phyloP scores from a whole-genome alignment of 257 asterid species.

The Ehretia macrophylla region DNA sequence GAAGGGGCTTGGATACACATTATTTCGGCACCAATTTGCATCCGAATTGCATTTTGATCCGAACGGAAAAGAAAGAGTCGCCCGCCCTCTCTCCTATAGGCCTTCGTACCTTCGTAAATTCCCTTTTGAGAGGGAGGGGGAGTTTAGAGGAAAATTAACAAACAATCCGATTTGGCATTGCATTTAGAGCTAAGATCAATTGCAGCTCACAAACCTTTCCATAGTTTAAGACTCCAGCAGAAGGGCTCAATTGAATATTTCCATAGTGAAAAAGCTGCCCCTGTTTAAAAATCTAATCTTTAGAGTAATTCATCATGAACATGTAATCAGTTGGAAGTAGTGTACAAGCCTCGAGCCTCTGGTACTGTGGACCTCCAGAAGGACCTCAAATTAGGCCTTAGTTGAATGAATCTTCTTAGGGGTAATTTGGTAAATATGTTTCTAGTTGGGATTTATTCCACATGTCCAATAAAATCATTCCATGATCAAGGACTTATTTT shows the following conservation, averaged over 20 bases:
- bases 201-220: slow-evolving; percentile 50
- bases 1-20: slow-evolving; percentile 78
- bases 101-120: slow-evolving; percentile 67
- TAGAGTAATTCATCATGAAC: slow-evolving; percentile 45
- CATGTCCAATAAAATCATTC: no score
- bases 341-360: no score
- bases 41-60: slow-evolving; percentile 61
- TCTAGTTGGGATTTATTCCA: no score
- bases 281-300: slow-evolving; percentile 37
- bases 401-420: no score
- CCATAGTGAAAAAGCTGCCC: slow-evolving; percentile 57
- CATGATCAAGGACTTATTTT: no score
- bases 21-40: slow-evolving; percentile 80
- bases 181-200: background rate
- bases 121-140: slow-evolving; percentile 14
- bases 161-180: background rate
- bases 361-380: no score
- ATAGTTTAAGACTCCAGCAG: slow-evolving; percentile 71
- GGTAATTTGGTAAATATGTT: no score
- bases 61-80: slow-evolving; percentile 66
- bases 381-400: no score
- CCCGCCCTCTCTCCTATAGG: slow-evolving; percentile 55
- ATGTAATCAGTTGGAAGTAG: slow-evolving; percentile 65
- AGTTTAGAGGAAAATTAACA: no score
- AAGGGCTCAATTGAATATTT: slow-evolving; percentile 63